These are phyloP conservation scores for Naganishia antarctica DNA, from an alignment of 768 basidiomycete genomes.

Conservation along the genomic window DNA sequence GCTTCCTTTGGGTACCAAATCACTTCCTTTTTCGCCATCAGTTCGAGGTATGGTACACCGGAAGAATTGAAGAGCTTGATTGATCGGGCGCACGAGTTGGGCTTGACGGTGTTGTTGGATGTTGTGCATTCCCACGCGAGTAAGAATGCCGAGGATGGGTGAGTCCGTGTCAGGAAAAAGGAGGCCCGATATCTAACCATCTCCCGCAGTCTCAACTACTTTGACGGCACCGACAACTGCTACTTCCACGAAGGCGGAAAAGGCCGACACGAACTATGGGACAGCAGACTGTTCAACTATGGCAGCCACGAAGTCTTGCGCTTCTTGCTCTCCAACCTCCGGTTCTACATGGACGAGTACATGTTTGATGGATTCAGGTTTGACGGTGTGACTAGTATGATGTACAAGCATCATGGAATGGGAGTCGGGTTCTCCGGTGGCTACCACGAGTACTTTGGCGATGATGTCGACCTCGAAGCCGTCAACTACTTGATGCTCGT, in stretches of 20 bases:
- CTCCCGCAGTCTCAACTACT: conserved; percentile 63
- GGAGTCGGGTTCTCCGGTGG: conserved; percentile 96
- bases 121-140: conserved; percentile 97
- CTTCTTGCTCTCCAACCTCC: conserved; percentile 88
- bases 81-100: conserved; percentile 90
- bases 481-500: conserved; percentile 97
- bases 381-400: conserved; percentile 99
- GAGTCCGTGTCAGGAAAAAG: conserved; percentile 24
- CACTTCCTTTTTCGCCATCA: conserved; percentile 93
- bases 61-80: conserved; percentile 93
- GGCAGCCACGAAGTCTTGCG: conserved; percentile 87
- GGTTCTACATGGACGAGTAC: conserved; percentile 93
- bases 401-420: conserved; percentile 97
- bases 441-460: conserved; percentile 96
- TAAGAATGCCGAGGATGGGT: conserved; percentile 92
- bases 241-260: conserved; percentile 93
- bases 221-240: conserved; percentile 93
- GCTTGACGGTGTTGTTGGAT: conserved; percentile 86
- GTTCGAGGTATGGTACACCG: conserved; percentile 86
- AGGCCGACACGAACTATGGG: conserved; percentile 94
- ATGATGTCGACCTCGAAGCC: conserved; percentile 74
- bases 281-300: conserved; percentile 93
- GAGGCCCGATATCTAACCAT: neutral
- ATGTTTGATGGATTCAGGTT: conserved; percentile 97
- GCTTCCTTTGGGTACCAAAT: conserved; percentile 99